Base-by-base conservation (phyloP, 441 rosid genomes). In the Pelargonium fulgidum region DNA sequence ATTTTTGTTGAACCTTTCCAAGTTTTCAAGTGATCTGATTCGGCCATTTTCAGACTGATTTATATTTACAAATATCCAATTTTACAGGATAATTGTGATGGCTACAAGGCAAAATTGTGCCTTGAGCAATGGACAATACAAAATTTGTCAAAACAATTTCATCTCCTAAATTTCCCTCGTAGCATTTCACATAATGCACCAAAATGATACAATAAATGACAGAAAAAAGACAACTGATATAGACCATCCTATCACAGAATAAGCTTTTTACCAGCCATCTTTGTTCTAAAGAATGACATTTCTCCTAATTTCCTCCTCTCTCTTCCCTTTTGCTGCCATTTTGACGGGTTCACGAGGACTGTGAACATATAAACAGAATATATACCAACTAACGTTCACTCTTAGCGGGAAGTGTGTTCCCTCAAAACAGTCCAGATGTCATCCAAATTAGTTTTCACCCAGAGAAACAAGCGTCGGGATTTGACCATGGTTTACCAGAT, bases 401-500 rank as follows among this genome's bases (percentile, higher is more conserved):
- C 33, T 26, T 26, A 26, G 33, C 33, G 3, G 33, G 59, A n/a
- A n/a, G 13, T 17, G 12, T 1, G 12, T 10, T 45, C 50, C 3
- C 13, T 13, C 13, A 8, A 48, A 48, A 48, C 13, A 50, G 19
- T 50, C 16, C 4, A 14, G 58, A 19, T n/a, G 58, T 1, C 58
- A 50, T 16, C 42, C 20, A 62, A 68, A 63, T 79, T 72, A 77
- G 41, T 79, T 83, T 61, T 81, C 85, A 64, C 78, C 74, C 72
- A 71, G 68, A 33, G 85, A 76, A 65, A 89, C 77, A 68, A 91
- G 78, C 11, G 87, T 91, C 19, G 92, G 91, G 66, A 91, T 85
- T 70, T 87, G 97, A 73, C 93, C 92, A 14, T 77, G 85, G 76
- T 91, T 84, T 58, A 83, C 81, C 66, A 89, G 83, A 74, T 87